Conservation (phyloP, 768 basidiomycete species). For the Suillus americanus region DNA sequence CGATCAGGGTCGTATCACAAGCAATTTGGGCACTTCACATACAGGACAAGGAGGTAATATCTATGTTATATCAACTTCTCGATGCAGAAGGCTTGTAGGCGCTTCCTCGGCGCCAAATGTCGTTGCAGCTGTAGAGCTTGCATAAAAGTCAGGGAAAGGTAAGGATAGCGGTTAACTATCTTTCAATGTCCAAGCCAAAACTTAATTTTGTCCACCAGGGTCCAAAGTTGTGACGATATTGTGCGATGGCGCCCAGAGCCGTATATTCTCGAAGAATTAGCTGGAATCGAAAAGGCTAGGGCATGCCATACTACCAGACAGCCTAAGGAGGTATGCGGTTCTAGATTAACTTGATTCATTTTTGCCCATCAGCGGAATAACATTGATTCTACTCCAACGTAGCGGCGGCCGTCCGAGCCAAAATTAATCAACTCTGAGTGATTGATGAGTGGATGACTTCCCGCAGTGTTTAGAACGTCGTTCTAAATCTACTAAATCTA, state of each 20-base stretch:
- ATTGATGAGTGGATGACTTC: neutral
- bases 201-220: slow-evolving; percentile 42
- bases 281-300: slow-evolving; percentile 75
- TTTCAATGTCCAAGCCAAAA: slow-evolving; percentile 1
- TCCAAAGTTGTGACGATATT: slow-evolving; percentile 85
- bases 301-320: slow-evolving; percentile 79
- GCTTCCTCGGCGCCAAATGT: slow-evolving; percentile 94
- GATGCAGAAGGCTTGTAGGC: slow-evolving; percentile 91
- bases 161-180: neutral
- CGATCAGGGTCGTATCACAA: slow-evolving; percentile 93
- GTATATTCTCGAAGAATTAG: slow-evolving; percentile 94
- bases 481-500: no score
- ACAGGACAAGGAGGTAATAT: slow-evolving; percentile 84
- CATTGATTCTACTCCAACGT: neutral
- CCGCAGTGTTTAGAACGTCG: no score
- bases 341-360: slow-evolving; percentile 49
- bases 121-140: slow-evolving; percentile 88
- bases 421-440: neutral
- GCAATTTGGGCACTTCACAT: slow-evolving; percentile 83
- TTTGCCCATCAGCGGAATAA: neutral
- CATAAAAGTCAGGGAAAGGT: slow-evolving; percentile 83
- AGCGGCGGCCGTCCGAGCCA: neutral
- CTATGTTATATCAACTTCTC: slow-evolving; percentile 89
- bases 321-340: slow-evolving; percentile 88
- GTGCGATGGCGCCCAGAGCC: slow-evolving; percentile 94